These are phyloP conservation scores for Epipyxis sp. DNA, from an alignment of 108 stramenopile species.

Conservation along the genomic window DNA sequence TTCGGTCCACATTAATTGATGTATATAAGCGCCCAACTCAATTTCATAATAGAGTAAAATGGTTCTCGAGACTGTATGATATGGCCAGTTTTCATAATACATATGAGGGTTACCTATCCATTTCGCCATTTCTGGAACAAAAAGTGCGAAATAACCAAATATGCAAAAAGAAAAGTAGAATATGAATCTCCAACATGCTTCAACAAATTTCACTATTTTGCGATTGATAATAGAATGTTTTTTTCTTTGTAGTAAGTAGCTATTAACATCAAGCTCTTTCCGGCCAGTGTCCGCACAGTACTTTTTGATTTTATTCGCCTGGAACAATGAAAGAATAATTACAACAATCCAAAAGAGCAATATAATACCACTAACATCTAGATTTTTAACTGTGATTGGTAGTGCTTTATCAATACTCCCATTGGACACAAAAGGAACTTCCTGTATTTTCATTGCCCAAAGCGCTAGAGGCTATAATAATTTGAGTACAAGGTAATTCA, in stretches of 20 bases:
- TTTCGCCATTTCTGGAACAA: neutral
- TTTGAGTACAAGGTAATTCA: neutral
- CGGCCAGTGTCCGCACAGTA: neutral
- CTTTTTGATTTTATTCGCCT: neutral
- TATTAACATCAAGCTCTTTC: neutral
- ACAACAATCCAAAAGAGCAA: neutral
- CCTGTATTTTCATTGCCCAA: neutral
- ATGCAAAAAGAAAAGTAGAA: constrained; percentile 2
- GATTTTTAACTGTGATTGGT: neutral
- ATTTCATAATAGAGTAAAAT: constrained; percentile 7
- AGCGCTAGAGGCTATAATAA: neutral
- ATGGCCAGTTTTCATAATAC: constrained; percentile 19
- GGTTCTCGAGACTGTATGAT: neutral
- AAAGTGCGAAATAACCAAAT: constrained; percentile 19
- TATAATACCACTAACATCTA: neutral
- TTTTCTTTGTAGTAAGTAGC: neutral
- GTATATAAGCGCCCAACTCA: constrained; percentile 24
- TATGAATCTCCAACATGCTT: constrained; percentile 19
- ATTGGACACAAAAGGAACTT: neutral
- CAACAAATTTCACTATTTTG: constrained; percentile 29
- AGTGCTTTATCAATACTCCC: neutral
- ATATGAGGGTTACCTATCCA: too few relatives aligned
- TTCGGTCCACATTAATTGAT: constrained; percentile 30
- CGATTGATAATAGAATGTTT: neutral
- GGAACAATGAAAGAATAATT: neutral